phyloP scores from a whole-genome alignment of 2,329 filamentous ascomycete species.

The Epichloe glyceriae region DNA sequence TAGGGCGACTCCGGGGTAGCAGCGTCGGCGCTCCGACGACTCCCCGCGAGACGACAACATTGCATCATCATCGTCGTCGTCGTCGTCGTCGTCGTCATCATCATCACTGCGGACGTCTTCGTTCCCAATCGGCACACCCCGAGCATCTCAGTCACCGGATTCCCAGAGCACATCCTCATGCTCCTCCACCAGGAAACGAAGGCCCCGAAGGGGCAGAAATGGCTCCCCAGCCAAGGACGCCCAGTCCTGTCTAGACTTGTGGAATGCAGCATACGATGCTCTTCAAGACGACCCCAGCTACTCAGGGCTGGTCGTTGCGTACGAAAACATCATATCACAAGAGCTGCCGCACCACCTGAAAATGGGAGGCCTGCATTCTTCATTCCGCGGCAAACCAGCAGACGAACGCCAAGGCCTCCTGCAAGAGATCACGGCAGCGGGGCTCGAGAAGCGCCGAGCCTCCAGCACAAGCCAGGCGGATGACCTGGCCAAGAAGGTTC shows the following conservation, averaged over 20 bases:
- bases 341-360: conserved; percentile 21
- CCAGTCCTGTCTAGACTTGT: conserved; percentile 16
- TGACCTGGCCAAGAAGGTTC: conserved; percentile 15
- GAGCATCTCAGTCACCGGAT: neutral
- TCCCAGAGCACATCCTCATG: neutral
- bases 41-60: neutral
- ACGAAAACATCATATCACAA: conserved; percentile 23
- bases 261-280: conserved; percentile 22
- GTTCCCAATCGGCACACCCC: neutral
- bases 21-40: conserved; percentile 1
- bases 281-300: conserved; percentile 18
- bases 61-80: neutral
- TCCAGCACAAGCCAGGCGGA: conserved; percentile 16
- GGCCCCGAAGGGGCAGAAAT: neutral
- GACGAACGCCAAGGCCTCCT: conserved; percentile 18
- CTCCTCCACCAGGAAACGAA: neutral
- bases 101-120: neutral
- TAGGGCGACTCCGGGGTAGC: conserved; percentile 8
- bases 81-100: neutral
- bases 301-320: conserved; percentile 20
- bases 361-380: conserved; percentile 15
- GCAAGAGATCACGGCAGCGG: conserved; percentile 17
- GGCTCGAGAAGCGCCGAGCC: conserved; percentile 17
- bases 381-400: conserved; percentile 11
- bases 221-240: neutral